phyloP scores from a whole-genome alignment of 2,329 filamentous ascomycete genomes.

The Cladophialophora immunda region DNA sequence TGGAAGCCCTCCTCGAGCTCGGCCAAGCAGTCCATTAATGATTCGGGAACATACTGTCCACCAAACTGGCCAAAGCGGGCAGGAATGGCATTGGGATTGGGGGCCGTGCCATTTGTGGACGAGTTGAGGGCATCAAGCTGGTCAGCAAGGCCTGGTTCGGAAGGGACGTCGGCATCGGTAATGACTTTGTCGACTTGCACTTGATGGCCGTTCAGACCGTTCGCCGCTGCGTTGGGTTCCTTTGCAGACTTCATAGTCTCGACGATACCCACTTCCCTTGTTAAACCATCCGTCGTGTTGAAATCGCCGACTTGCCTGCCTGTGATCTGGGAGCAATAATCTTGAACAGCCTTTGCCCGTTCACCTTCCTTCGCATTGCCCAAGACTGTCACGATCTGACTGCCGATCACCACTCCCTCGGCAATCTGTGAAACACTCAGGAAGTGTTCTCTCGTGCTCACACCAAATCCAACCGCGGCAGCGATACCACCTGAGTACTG shows the following conservation, averaged over 20 bases:
- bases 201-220: constrained; percentile 46
- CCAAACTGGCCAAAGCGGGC: constrained; percentile 94
- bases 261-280: constrained; percentile 73
- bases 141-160: constrained; percentile 76
- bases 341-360: constrained; percentile 76
- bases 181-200: constrained; percentile 75
- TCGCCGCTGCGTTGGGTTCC: constrained; percentile 63
- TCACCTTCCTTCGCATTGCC: constrained; percentile 72
- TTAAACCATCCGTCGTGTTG: constrained; percentile 54
- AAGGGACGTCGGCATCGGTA: constrained; percentile 62
- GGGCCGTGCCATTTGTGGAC: constrained; percentile 54
- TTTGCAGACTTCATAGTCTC: constrained; percentile 71
- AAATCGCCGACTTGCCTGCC: constrained; percentile 62
- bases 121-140: constrained; percentile 82
- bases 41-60: constrained; percentile 96
- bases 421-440: constrained; percentile 81
- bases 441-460: constrained; percentile 95
- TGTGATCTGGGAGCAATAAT: constrained; percentile 82
- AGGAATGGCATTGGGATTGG: constrained; percentile 68
- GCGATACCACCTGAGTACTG: constrained; percentile 90
- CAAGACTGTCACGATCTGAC: constrained; percentile 88
- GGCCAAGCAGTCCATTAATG: constrained; percentile 93
- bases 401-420: constrained; percentile 95
- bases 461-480: constrained; percentile 92
- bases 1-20: constrained; percentile 93